phyloP scores from a whole-genome alignment of 345 rosid genomes.

The Sisymbrium irio region DNA sequence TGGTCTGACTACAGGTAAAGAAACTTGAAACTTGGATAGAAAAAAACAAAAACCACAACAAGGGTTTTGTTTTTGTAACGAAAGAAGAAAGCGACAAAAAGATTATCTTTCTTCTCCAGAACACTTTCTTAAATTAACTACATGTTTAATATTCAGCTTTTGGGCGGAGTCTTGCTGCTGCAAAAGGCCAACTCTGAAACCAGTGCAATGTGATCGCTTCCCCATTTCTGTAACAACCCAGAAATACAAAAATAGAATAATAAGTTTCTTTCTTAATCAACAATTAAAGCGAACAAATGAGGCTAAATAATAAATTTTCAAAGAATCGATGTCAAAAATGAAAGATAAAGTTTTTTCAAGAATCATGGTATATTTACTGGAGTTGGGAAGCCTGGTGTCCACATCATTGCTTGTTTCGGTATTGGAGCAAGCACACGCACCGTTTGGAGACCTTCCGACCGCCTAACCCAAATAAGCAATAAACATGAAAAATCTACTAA shows the following conservation, averaged over 20 bases:
- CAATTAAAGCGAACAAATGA: neutral
- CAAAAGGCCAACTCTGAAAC: conserved; percentile 75
- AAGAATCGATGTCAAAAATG: too few relatives aligned
- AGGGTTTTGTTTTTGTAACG: neutral
- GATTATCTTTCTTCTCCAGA: neutral
- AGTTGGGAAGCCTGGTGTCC: conserved; percentile 92
- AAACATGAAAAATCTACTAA: too few relatives aligned
- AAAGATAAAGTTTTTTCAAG: too few relatives aligned
- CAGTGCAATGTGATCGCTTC: conserved; percentile 91
- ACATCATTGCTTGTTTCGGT: conserved; percentile 81
- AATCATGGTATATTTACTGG: conserved; percentile 47
- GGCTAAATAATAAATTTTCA: neutral
- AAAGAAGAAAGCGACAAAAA: neutral
- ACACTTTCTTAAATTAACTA: neutral
- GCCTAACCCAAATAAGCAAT: too few relatives aligned
- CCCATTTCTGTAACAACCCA: conserved; percentile 74
- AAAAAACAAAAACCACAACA: neutral
- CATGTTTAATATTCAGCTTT: conserved; percentile 16
- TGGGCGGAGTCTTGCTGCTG: neutral
- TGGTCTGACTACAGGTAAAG: neutral
- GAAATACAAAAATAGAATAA: neutral
- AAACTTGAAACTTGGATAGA: neutral
- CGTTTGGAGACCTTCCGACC: conserved; percentile 82
- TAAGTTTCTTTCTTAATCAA: neutral
- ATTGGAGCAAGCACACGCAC: conserved; percentile 87